Percentiles rank a stretch among this genome's conserved stretches.
Evolutionary conservation across 805 yeast species (phyloP).

Genomic region (Wickerhamomyces bisporus): DNA sequence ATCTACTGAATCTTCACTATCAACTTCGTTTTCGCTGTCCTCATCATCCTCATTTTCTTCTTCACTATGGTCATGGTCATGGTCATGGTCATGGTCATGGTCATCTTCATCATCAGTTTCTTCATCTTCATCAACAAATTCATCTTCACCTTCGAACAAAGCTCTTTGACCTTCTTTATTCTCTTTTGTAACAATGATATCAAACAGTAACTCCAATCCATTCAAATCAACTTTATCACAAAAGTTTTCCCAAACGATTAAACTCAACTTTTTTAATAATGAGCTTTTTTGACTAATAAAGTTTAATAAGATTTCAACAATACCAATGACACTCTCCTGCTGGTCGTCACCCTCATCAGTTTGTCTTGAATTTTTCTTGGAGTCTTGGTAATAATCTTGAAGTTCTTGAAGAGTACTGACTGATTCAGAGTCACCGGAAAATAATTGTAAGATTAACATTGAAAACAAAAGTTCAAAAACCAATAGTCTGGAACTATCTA

Average conservation of each 20-base stretch:
- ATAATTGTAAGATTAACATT: constrained; percentile 71
- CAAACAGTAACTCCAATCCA: constrained; percentile 46
- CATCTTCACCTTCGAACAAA: constrained; percentile 63
- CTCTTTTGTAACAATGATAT: constrained; percentile 61
- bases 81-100: constrained; percentile 28
- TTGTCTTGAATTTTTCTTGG: constrained; percentile 31
- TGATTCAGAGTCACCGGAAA: constrained; percentile 72
- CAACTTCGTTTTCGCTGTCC: constrained; percentile 22
- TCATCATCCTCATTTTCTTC: constrained; percentile 27
- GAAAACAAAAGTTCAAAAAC: constrained; percentile 78
- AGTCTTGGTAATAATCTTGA: constrained; percentile 49
- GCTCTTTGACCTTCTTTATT: constrained; percentile 75
- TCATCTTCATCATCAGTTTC: constrained; percentile 37
- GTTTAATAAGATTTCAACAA: constrained; percentile 55
- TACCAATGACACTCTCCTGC: constrained; percentile 42
- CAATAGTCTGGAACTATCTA: constrained; percentile 34
- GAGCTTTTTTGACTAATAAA: constrained; percentile 53
- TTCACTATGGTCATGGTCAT: constrained; percentile 21
- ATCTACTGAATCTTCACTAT: constrained; percentile 28
- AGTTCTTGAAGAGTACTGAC: constrained; percentile 70
- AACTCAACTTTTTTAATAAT: constrained; percentile 51
- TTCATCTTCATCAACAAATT: constrained; percentile 40
- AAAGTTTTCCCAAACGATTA: constrained; percentile 53
- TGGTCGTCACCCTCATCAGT: constrained; percentile 34
- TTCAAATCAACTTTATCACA: constrained; percentile 37